phyloP scores from a whole-genome alignment of 495 filamentous ascomycete species.

The Tuber calosporum region DNA sequence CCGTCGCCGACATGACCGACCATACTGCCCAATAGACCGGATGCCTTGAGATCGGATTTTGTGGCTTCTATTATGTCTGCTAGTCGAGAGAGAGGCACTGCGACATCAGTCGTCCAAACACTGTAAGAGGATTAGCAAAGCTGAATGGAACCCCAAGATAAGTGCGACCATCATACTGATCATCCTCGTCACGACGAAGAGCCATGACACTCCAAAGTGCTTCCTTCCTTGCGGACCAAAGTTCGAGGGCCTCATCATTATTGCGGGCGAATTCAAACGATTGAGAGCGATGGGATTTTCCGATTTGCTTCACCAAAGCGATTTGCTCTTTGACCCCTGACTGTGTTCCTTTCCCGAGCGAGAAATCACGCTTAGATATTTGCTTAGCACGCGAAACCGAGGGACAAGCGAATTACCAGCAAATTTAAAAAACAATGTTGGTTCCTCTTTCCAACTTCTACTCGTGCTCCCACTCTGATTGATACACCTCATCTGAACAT shows the following conservation, averaged over 20 bases:
- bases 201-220: constrained; percentile 70
- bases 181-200: constrained; percentile 47
- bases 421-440: constrained; percentile 95
- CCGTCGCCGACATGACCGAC: constrained; percentile 79
- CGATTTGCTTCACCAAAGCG: constrained; percentile 59
- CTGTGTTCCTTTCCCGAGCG: constrained; percentile 52
- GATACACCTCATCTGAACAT: constrained; percentile 89
- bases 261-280: constrained; percentile 73
- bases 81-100: constrained; percentile 66
- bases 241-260: constrained; percentile 60
- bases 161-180: constrained; percentile 12
- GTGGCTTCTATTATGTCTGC: constrained; percentile 73
- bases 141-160: neutral
- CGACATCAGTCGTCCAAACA: constrained; percentile 80
- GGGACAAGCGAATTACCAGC: constrained; percentile 39
- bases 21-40: constrained; percentile 63
- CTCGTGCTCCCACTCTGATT: constrained; percentile 69
- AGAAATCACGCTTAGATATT: constrained; percentile 3
- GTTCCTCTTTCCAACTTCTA: constrained; percentile 65
- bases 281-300: constrained; percentile 54
- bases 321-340: constrained; percentile 77
- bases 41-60: constrained; percentile 60
- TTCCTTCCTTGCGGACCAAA: constrained; percentile 86
- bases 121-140: constrained; percentile 46
- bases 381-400: neutral